Evolutionary conservation across 768 basidiomycete species (phyloP).

Genomic region (Tephrocybe sp.): DNA sequence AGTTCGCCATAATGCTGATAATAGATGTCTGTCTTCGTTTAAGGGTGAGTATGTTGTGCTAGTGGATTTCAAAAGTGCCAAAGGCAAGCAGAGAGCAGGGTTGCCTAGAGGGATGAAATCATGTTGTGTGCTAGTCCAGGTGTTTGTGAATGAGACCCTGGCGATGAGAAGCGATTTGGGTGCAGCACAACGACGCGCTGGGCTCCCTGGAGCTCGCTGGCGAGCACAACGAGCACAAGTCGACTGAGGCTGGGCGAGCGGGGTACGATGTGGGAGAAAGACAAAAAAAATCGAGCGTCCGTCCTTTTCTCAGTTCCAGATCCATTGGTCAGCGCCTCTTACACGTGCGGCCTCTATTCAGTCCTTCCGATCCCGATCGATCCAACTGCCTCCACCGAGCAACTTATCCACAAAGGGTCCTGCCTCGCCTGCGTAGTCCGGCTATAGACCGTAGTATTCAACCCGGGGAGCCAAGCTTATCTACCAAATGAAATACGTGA

Average conservation of each 20-base stretch:
- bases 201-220: constrained; percentile 19
- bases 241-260: constrained; percentile 1
- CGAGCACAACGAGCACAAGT: constrained; percentile 9
- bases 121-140: constrained; percentile 41
- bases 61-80: constrained; percentile 11
- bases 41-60: constrained; percentile 21
- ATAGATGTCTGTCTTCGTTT: constrained; percentile 15
- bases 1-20: constrained; percentile 40
- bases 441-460: background rate
- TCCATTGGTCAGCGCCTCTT: constrained; percentile 20
- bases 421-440: background rate
- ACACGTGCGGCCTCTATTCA: constrained; percentile 18
- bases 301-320: constrained; percentile 22
- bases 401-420: background rate
- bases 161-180: constrained; percentile 17
- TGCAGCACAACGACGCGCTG: constrained; percentile 16
- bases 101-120: constrained; percentile 43
- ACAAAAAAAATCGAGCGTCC: constrained; percentile 12
- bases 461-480: background rate
- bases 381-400: background rate
- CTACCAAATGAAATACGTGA: constrained; percentile 2
- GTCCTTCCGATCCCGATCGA: constrained; percentile 9
- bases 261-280: constrained; percentile 15
- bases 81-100: constrained; percentile 23
- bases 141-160: constrained; percentile 23